Conservation (phyloP, 192 early-diverging fungal species). For the Irineochytrium annulatum region DNA sequence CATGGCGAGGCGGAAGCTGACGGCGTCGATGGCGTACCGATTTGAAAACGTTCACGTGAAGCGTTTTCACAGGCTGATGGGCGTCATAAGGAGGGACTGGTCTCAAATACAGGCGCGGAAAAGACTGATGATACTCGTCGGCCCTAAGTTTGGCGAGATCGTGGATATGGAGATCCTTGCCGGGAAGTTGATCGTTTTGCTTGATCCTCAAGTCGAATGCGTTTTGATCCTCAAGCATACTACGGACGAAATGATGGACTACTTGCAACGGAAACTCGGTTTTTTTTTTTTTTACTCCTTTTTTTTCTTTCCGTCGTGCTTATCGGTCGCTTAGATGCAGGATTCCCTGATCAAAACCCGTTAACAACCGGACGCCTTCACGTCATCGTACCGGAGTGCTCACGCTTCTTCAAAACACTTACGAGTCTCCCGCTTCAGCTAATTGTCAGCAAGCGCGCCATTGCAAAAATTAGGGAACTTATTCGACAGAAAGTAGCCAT, state of each 20-base stretch:
- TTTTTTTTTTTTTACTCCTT: not conserved
- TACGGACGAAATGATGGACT: constrained; percentile 13
- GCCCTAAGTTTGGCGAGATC: not conserved
- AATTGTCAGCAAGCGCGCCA: constrained; percentile 2
- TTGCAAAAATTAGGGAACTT: constrained; percentile 15
- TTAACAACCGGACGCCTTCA: not conserved
- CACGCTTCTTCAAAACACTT: not conserved
- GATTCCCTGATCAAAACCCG: constrained; percentile 19
- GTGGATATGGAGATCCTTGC: constrained; percentile 15
- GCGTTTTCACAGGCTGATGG: constrained; percentile 14
- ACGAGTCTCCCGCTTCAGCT: not conserved
- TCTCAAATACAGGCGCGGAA: not conserved
- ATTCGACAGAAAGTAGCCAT: constrained; percentile 6
- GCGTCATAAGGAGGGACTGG: constrained; percentile 6
- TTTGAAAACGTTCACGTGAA: constrained; percentile 21
- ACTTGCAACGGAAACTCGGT: constrained; percentile 18
- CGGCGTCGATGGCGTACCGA: constrained; percentile 2
- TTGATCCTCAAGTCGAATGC: not conserved
- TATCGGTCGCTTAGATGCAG: constrained; percentile 9
- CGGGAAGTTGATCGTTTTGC: constrained; percentile 10
- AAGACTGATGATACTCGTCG: constrained; percentile 13
- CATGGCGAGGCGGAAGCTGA: constrained; percentile 8
- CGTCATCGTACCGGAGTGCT: not conserved
- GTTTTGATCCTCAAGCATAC: constrained; percentile 15
- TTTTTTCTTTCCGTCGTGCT: not conserved